These are phyloP conservation scores for Trypethelium eluteriae DNA, from an alignment of 495 filamentous ascomycete species.

Conservation along the genomic window DNA sequence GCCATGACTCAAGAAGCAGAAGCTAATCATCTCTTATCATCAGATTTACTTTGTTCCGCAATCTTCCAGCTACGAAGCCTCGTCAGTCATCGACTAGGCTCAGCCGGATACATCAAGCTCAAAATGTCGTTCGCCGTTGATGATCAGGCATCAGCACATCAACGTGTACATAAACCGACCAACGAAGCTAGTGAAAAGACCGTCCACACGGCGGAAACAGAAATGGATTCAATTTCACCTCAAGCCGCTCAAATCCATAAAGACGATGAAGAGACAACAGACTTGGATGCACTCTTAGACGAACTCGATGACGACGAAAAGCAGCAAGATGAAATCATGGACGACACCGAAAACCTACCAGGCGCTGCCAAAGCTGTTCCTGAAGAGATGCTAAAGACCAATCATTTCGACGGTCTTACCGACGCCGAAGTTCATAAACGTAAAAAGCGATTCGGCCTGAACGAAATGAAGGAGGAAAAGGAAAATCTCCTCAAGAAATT, in stretches of 20 bases:
- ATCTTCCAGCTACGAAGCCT: background rate
- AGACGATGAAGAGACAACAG: slow-evolving; percentile 61
- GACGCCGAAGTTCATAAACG: slow-evolving; percentile 58
- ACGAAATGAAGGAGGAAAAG: slow-evolving; percentile 85
- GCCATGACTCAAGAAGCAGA: background rate
- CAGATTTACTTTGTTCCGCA: background rate
- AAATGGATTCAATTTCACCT: background rate
- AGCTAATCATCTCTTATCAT: slow-evolving; percentile 3
- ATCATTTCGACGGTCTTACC: slow-evolving; percentile 63
- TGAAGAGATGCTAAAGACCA: slow-evolving; percentile 63
- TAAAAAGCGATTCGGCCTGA: slow-evolving; percentile 74
- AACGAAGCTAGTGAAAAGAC: background rate
- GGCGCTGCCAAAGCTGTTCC: slow-evolving; percentile 49
- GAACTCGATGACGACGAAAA: slow-evolving; percentile 75
- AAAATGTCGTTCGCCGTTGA: background rate
- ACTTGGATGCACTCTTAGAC: slow-evolving; percentile 74
- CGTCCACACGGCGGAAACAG: background rate
- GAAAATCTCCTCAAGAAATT: slow-evolving; percentile 79
- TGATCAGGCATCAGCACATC: background rate
- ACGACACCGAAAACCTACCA: slow-evolving; percentile 45
- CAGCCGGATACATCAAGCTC: background rate
- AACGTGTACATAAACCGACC: background rate
- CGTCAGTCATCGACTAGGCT: background rate
- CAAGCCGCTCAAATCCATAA: slow-evolving; percentile 34
- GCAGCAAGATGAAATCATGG: slow-evolving; percentile 46